Base-by-base conservation (phyloP, 1,284 basidiomycete species). In the Ceratobasidium sp. region DNA sequence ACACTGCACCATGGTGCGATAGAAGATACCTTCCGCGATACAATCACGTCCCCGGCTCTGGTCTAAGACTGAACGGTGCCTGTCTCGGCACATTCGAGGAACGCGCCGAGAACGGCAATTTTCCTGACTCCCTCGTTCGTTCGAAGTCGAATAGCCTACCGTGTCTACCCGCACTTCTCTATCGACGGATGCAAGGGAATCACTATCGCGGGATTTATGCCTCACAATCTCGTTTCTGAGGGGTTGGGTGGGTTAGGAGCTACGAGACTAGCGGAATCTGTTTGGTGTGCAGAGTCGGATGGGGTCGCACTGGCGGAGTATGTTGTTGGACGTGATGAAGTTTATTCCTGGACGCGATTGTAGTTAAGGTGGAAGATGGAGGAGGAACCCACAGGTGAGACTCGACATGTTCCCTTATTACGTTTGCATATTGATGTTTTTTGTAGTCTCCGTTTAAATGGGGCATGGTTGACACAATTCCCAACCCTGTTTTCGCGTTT, bases 341-440 rank as follows among this genome's bases (percentile, higher is more conserved):
- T 93, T 0, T 93, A 94, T 82, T 93, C 92, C 1, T 95, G 92
- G 93, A 91, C 93, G 6, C 87, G 93, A 36, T 90, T 90, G 77
- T 78, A 84, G 1, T 82, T 93, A 19, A 86, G 86, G 2, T 90
- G 94, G 56, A 80, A 85, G 1, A 91, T 94, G 90, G 88, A 93
- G 76, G 93, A 93, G n/a, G 92, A 93, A 80, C 90, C 91, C 78
- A 91, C 91, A 2, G 86, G 87, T 87, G 53, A 63, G 80, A 75
- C 22, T 17, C 6, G 5, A 31, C 2, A 22, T 76, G 79, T 80
- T 19, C n/a, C 29, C 31, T 24, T 60, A 22, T n/a, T 14, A 24
- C 71, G n/a, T 53, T 5, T 9, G 62, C 45, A 8, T n/a, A n/a
- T 19, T 44, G 14, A 45, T 22, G 1, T 2, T 75, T 36, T 57